A percentile compares a stretch with the other conserved stretches of the same genome.
Conservation (phyloP, 169 alveolate species). For the Plasmodium blacklocki region DNA sequence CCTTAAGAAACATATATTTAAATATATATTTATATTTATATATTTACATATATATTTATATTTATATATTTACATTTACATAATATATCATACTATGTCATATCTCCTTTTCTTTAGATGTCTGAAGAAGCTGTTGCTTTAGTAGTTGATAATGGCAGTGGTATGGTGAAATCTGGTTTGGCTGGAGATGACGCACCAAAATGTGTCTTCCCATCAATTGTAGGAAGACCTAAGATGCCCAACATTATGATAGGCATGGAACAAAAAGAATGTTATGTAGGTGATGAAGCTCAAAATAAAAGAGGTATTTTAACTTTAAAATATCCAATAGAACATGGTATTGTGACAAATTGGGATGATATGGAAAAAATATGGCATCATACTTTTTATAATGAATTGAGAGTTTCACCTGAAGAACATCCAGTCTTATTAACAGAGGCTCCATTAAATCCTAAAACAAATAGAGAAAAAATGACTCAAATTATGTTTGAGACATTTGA, state of each 20-base stretch:
- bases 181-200: conserved; percentile 99
- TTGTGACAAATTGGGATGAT: conserved; percentile 99
- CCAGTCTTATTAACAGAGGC: conserved; percentile 98
- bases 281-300: conserved; percentile 99
- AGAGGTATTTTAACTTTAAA: conserved; percentile 97
- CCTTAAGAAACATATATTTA: neutral
- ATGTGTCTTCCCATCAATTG: conserved; percentile 98
- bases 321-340: conserved; percentile 99
- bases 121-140: conserved; percentile 88
- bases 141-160: conserved; percentile 99
- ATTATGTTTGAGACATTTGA: conserved; percentile 98
- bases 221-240: conserved; percentile 97
- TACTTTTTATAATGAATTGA: conserved; percentile 97
- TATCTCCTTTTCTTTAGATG: conserved; percentile 8
- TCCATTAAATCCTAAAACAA: conserved; percentile 96
- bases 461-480: conserved; percentile 98
- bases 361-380: conserved; percentile 99
- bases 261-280: conserved; percentile 96
- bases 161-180: conserved; percentile 99
- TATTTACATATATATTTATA: neutral
- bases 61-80: too few species aligned
- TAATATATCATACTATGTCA: too few species aligned
- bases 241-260: conserved; percentile 98
- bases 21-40: neutral
- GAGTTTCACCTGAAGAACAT: conserved; percentile 97